Conservation (phyloP, 495 filamentous ascomycete species). For the Hypoxylon cercidicola region DNA sequence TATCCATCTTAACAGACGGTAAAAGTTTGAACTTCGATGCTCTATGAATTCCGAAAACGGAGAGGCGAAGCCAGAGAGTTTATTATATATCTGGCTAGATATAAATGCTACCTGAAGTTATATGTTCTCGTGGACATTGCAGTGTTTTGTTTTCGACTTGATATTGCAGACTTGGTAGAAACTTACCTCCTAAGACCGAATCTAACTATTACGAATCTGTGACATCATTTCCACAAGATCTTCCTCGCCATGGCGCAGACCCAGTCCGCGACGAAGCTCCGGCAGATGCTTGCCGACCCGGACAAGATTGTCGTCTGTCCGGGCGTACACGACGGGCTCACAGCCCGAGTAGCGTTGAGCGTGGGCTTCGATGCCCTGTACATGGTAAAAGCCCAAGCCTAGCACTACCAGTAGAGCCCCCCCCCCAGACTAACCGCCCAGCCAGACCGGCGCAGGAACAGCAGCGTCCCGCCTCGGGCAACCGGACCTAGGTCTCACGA, state of each 20-base stretch:
- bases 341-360: constrained; percentile 69
- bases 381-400: constrained; percentile 62
- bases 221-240: background rate
- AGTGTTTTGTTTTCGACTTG: background rate
- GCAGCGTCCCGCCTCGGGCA: constrained; percentile 70
- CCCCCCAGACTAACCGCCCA: constrained; percentile 35
- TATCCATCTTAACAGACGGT: background rate
- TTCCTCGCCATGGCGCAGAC: constrained; percentile 28
- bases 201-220: background rate
- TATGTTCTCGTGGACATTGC: background rate
- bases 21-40: background rate
- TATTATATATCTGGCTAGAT: background rate
- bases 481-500: constrained; percentile 73
- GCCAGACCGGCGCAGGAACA: constrained; percentile 74
- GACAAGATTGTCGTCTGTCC: constrained; percentile 66
- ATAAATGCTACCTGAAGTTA: background rate
- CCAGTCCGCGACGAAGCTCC: constrained; percentile 52
- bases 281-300: constrained; percentile 49
- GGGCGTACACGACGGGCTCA: constrained; percentile 77
- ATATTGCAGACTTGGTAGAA: background rate
- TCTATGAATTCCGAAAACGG: constrained; percentile 20
- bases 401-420: background rate
- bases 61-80: constrained; percentile 9
- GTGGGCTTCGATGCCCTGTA: constrained; percentile 72
- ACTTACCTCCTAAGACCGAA: background rate